Evolutionary conservation across 371 early-diverging fungal species (phyloP), one percentile per base, ranked within the genome.

Genomic region (Mucor saturninus): DNA sequence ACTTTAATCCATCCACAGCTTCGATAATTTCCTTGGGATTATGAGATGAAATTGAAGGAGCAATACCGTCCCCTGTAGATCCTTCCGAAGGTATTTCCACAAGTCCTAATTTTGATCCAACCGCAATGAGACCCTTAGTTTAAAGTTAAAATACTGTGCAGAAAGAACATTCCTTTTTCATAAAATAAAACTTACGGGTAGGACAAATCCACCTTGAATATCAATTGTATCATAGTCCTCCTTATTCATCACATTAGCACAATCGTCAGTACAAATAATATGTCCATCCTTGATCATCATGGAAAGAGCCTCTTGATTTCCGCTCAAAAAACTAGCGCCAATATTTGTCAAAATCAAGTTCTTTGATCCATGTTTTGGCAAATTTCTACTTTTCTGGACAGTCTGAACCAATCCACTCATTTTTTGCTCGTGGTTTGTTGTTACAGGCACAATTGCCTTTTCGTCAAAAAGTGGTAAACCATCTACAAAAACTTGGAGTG

Each of bases 401-500:
- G 28, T 42, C 13, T 10, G 43, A 30, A 50, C 30, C 6, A 30
- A 5, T 26, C 10, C 14, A 10, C 4, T 50, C 50, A 30, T 50
- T 50, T 28, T 4, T 13, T 39, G 37, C 29, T 50, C 30, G 11
- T 11, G 5, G 4, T 14, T 39, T 30, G 49, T 30, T n/a, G 37
- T 59, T 48, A 40, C 26, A 38, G 59, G 59, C 0, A 13, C 8
- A 30, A 59, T 59, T 5, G 49, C 39, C 15, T 50, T 59, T 50
- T 74, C 67, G 51, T 78, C 68, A 49, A 81, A 74, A 40, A 79
- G 77, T 4, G 81, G 74, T 30, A 82, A 75, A 39, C 93, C 93
- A 66, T 93, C 93, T 42, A 89, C 75, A 62, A 80, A 84, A n/a
- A 93, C 91, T 66, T 85, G 79, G 14, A 88, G 62, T 30, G 93